Conservation (phyloP, 345 rosid genomes). For the Populus tremula region DNA sequence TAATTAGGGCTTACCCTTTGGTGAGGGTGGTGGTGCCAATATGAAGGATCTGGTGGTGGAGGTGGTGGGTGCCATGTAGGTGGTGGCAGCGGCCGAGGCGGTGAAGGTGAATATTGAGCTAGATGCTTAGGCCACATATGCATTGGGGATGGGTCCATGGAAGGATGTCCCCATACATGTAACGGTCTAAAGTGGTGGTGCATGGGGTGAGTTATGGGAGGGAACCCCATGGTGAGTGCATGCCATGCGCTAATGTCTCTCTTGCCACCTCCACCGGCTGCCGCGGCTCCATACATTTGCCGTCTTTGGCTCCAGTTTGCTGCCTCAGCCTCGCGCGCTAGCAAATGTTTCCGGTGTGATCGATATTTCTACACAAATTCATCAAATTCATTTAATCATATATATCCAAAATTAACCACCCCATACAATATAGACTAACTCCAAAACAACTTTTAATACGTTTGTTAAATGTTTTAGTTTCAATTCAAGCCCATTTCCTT, state of each 20-base stretch:
- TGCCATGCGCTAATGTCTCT: conserved; percentile 50
- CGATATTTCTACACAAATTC: conserved; percentile 64
- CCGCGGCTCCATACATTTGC: conserved; percentile 50
- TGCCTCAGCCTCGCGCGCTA: conserved; percentile 82
- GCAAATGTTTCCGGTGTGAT: conserved; percentile 78
- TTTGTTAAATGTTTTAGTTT: no score
- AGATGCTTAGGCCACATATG: conserved; percentile 74
- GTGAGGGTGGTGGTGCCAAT: conserved; percentile 56
- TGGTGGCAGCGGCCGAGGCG: conserved; percentile 32
- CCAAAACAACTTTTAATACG: neutral
- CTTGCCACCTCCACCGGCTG: conserved; percentile 38
- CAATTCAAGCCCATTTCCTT: neutral
- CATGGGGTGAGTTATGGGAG: conserved; percentile 47
- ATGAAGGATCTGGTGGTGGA: conserved; percentile 36
- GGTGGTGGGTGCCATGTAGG: conserved; percentile 41
- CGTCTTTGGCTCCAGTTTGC: conserved; percentile 73
- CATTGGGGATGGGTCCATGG: conserved; percentile 36
- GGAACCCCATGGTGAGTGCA: conserved; percentile 74
- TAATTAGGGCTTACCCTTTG: conserved; percentile 34
- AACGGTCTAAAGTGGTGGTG: conserved; percentile 64
- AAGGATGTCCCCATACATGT: conserved; percentile 91
- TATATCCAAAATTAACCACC: neutral
- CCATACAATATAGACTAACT: neutral
- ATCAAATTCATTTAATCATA: neutral
- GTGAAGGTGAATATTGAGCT: conserved; percentile 31